These are phyloP conservation scores for Hypoxylon fuscum DNA, from an alignment of 495 filamentous ascomycete species.

Conservation along the genomic window DNA sequence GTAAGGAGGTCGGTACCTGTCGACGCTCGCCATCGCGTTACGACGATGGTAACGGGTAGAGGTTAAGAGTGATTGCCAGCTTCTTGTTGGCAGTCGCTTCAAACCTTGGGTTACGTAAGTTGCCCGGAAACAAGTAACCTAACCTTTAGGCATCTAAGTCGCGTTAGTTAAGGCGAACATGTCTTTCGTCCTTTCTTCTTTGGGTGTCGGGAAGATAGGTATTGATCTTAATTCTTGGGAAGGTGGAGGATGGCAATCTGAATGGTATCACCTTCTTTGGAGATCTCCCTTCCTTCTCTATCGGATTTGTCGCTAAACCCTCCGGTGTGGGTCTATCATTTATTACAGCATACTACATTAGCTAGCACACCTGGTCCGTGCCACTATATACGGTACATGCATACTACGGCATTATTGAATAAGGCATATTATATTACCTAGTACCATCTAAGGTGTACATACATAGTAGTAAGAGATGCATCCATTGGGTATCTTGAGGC, in stretches of 20 bases:
- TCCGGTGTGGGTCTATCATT: conserved; percentile 23
- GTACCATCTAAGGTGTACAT: neutral
- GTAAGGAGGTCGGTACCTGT: conserved; percentile 57
- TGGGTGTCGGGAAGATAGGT: too few species aligned
- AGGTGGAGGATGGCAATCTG: conserved; percentile 6
- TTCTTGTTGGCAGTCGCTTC: conserved; percentile 3
- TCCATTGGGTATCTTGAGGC: conserved; percentile 41
- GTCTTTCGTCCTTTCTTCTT: conserved; percentile 9
- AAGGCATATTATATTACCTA: too few species aligned
- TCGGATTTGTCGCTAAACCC: conserved; percentile 27
- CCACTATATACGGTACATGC: too few species aligned
- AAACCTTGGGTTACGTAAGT: too few species aligned
- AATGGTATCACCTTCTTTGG: conserved; percentile 22
- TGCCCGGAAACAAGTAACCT: too few species aligned
- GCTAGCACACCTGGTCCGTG: too few species aligned
- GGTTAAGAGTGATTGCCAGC: conserved; percentile 1
- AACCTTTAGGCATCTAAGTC: conserved; percentile 10
- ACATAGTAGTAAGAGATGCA: neutral
- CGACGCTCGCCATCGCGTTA: conserved; percentile 59
- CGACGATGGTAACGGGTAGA: conserved; percentile 4
- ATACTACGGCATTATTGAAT: too few species aligned
- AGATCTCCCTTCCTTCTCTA: conserved; percentile 31
- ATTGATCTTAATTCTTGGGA: too few species aligned
- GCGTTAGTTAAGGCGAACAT: conserved; percentile 18
- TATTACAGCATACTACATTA: too few species aligned